A percentile compares a stretch with the other conserved stretches of the same genome.
phyloP scores from a whole-genome alignment of 352 stramenopile genomes.

The Halophytophthora batemanensis region DNA sequence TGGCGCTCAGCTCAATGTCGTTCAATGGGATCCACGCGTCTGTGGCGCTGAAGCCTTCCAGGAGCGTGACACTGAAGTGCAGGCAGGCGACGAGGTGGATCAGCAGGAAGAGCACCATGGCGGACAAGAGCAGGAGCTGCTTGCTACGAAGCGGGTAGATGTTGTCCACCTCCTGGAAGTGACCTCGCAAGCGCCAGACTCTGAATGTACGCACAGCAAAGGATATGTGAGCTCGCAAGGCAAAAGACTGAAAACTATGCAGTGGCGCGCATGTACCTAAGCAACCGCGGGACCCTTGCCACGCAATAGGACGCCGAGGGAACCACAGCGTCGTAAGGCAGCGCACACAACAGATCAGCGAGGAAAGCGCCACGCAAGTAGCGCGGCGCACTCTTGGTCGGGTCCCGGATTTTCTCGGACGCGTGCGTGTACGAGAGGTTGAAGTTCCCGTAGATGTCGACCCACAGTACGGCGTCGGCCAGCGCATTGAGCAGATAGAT shows the following conservation, averaged over 20 bases:
- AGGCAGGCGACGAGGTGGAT: slow-evolving; percentile 32
- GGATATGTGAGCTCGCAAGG: too few relatives aligned
- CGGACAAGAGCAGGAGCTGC: slow-evolving; percentile 15
- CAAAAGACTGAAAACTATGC: not conserved
- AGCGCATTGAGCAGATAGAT: slow-evolving; percentile 21
- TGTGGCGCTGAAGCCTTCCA: slow-evolving; percentile 22
- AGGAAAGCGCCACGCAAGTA: slow-evolving; percentile 24
- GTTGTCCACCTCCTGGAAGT: slow-evolving; percentile 31
- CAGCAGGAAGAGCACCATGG: slow-evolving; percentile 22
- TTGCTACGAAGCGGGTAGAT: slow-evolving; percentile 13
- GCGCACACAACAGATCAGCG: slow-evolving; percentile 28
- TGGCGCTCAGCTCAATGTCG: slow-evolving; percentile 21
- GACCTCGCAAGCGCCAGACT: slow-evolving; percentile 25
- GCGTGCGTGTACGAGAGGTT: slow-evolving; percentile 28
- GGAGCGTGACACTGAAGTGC: slow-evolving; percentile 31
- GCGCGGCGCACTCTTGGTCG: slow-evolving; percentile 22
- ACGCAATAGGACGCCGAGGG: slow-evolving; percentile 7
- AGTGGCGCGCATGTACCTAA: slow-evolving; percentile 8
- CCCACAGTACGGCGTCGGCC: slow-evolving; percentile 31
- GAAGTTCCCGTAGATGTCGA: slow-evolving; percentile 44
- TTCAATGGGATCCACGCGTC: slow-evolving; percentile 24
- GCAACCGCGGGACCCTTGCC: slow-evolving; percentile 12
- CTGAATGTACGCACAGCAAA: too few relatives aligned
- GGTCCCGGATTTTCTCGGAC: slow-evolving; percentile 27
- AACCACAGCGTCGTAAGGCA: slow-evolving; percentile 35